Conservation (phyloP, 257 asterid species). For the Craterostigma plantagineum region DNA sequence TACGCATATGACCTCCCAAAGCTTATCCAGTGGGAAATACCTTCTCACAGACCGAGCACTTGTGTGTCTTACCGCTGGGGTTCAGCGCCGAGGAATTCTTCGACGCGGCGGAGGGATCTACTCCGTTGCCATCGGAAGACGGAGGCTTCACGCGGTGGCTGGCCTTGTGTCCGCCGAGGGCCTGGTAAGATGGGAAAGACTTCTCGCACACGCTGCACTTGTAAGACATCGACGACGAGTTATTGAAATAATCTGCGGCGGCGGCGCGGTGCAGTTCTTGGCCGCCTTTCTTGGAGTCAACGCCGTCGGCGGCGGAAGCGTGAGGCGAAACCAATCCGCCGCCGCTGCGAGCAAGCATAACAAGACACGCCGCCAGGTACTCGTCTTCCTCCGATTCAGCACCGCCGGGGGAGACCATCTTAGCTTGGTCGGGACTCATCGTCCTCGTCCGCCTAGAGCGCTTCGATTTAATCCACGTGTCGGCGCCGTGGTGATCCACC, state of each 20-base stretch:
- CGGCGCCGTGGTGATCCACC: too few relatives aligned
- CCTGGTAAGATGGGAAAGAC: constrained; percentile 50
- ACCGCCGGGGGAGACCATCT: too few relatives aligned
- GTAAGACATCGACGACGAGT: constrained; percentile 17
- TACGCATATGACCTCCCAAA: constrained; percentile 88
- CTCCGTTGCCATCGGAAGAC: constrained; percentile 11
- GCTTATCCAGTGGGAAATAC: constrained; percentile 77
- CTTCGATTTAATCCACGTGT: too few relatives aligned
- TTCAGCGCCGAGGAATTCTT: constrained; percentile 9
- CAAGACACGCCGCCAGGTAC: constrained; percentile 47
- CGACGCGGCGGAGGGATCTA: constrained; percentile 13
- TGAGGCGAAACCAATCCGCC: constrained; percentile 6
- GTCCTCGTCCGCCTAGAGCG: too few relatives aligned
- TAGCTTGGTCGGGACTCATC: too few relatives aligned
- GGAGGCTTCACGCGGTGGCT: constrained; percentile 51
- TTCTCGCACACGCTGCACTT: constrained; percentile 51
- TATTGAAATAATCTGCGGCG: too few relatives aligned
- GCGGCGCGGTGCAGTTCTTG: too few relatives aligned
- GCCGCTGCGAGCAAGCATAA: constrained; percentile 41
- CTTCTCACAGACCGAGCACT: constrained; percentile 48
- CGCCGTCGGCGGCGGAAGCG: constrained; percentile 1
- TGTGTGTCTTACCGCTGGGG: constrained; percentile 54
- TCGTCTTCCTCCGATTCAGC: constrained; percentile 22
- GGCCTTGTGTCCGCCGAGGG: constrained; percentile 92
- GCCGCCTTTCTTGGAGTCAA: neutral